Conservation (phyloP, 164 flowering plant species). For the Sedum album region DNA sequence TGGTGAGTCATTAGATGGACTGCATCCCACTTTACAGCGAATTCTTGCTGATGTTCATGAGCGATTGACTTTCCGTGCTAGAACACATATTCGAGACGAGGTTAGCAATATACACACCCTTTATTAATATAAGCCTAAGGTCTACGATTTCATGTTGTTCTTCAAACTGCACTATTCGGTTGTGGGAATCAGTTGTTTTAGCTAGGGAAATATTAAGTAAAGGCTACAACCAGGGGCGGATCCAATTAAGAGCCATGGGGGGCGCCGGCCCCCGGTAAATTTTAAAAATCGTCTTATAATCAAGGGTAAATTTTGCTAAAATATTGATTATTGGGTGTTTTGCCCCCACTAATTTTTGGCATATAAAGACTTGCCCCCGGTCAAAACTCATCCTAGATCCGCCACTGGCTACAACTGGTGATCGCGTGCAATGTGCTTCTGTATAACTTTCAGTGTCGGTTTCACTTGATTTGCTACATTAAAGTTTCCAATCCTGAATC, state of each 20-base stretch:
- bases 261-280: too few species aligned
- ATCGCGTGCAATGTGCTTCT: not conserved
- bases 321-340: too few species aligned
- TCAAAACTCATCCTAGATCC: too few species aligned
- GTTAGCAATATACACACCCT: constrained; percentile 20
- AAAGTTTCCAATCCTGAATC: too few species aligned
- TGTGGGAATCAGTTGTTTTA: not conserved
- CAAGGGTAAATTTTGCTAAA: too few species aligned
- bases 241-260: too few species aligned
- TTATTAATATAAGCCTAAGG: not conserved
- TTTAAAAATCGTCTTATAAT: too few species aligned
- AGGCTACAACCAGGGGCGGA: too few species aligned
- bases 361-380: too few species aligned
- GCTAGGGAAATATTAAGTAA: not conserved
- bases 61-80: constrained; percentile 89
- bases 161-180: not conserved
- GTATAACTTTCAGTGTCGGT: not conserved
- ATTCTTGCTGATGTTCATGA: constrained; percentile 93
- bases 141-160: not conserved
- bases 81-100: constrained; percentile 94
- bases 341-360: too few species aligned
- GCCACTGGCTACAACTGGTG: too few species aligned
- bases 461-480: too few species aligned
- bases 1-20: constrained; percentile 73
- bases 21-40: constrained; percentile 76